Evolutionary conservation across 305 asterid species (phyloP).

Genomic region (Lippia alba): DNA sequence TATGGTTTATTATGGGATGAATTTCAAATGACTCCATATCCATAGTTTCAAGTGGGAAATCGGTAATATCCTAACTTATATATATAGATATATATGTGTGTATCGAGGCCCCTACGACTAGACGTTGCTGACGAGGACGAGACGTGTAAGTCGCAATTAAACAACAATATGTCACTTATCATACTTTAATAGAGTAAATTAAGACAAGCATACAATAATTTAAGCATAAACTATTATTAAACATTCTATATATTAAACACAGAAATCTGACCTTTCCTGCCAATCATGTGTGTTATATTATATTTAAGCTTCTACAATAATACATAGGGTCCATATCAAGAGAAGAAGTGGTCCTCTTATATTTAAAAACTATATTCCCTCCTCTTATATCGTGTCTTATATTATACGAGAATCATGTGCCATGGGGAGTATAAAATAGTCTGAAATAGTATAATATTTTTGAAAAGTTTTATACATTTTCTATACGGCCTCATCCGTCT

Average conservation of each 20-base stretch:
- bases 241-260: neutral
- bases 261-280: no score
- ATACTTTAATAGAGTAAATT: neutral
- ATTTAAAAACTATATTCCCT: conserved; percentile 23
- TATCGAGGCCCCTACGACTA: neutral
- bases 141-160: neutral
- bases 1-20: no score
- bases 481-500: conserved; percentile 19
- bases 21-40: no score
- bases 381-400: conserved; percentile 16
- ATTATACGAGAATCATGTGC: conserved; percentile 32
- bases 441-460: neutral
- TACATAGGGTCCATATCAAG: conserved; percentile 2
- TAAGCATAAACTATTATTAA: neutral
- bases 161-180: neutral
- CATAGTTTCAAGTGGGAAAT: no score
- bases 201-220: neutral
- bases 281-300: no score
- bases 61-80: neutral
- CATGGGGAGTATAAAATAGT: conserved; percentile 19
- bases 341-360: conserved; percentile 26
- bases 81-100: neutral
- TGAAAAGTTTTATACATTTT: neutral
- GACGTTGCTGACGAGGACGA: no score
- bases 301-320: conserved; percentile 1